These are phyloP conservation scores for Xylariales sp. DNA, from an alignment of 2,329 filamentous ascomycete genomes.

Conservation along the genomic window DNA sequence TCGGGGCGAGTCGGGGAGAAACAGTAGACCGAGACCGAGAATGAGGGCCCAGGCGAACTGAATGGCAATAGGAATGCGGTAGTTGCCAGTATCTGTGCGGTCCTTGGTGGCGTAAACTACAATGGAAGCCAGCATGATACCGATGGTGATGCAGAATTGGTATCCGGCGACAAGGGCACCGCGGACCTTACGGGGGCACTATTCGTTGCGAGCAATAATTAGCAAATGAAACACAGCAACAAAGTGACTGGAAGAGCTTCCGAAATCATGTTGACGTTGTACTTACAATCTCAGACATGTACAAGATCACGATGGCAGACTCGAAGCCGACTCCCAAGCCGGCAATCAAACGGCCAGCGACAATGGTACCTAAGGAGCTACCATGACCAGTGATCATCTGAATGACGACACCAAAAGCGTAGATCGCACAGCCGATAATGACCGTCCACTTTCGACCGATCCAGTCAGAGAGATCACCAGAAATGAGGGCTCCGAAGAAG, in stretches of 20 bases:
- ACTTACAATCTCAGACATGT: constrained; percentile 85
- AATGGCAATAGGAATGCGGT: constrained; percentile 76
- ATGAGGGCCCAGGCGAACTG: constrained; percentile 80
- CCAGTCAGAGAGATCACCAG: constrained; percentile 71
- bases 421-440: constrained; percentile 67
- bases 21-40: constrained; percentile 64
- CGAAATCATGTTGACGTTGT: too few species aligned
- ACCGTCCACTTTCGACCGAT: constrained; percentile 71
- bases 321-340: constrained; percentile 78
- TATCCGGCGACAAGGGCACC: constrained; percentile 76
- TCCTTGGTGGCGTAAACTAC: constrained; percentile 69
- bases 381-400: constrained; percentile 57
- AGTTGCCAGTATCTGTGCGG: constrained; percentile 58
- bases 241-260: too few species aligned
- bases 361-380: constrained; percentile 60
- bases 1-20: constrained; percentile 81
- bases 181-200: constrained; percentile 69
- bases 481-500: constrained; percentile 74
- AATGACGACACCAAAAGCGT: constrained; percentile 62
- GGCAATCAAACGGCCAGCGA: constrained; percentile 69
- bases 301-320: constrained; percentile 73
- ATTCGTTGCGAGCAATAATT: too few species aligned
- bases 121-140: constrained; percentile 69
- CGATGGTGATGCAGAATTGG: constrained; percentile 79
- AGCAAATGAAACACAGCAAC: too few species aligned